phyloP scores from a whole-genome alignment of 331 rosid species.

The Malus hybrid region DNA sequence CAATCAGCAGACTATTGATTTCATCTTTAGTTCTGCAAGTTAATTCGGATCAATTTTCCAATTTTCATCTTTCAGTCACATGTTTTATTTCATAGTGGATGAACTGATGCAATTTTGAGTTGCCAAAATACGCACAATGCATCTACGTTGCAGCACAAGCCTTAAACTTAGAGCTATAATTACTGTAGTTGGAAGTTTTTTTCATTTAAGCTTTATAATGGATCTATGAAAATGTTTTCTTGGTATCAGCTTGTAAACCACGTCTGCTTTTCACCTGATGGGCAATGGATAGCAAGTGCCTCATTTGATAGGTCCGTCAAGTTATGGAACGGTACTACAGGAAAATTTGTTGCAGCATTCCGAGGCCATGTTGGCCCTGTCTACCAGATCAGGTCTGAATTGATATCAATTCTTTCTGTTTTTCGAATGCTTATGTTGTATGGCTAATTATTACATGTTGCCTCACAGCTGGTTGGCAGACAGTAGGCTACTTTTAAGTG shows the following conservation, averaged over 20 bases:
- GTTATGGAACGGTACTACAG: constrained; percentile 85
- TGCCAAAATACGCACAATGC: not conserved
- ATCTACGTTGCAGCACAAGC: not conserved
- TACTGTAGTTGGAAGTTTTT: not conserved
- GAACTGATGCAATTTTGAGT: not conserved
- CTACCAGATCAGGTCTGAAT: not conserved
- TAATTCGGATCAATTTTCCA: not conserved
- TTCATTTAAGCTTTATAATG: constrained; percentile 2
- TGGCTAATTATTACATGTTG: constrained; percentile 20
- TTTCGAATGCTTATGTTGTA: not conserved
- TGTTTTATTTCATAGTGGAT: not conserved
- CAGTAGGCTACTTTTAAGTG: constrained; percentile 85
- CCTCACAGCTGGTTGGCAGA: constrained; percentile 91
- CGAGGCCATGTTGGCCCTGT: too few relatives aligned
- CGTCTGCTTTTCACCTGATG: constrained; percentile 93
- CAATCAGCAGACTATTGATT: not conserved
- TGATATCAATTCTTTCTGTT: not conserved
- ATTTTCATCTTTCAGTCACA: not conserved
- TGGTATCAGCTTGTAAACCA: constrained; percentile 76
- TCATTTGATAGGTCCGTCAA: constrained; percentile 95
- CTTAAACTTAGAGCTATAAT: not conserved
- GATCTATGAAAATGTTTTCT: constrained; percentile 2
- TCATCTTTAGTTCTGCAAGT: not conserved
- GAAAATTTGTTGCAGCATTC: constrained; percentile 1
- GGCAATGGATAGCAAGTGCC: constrained; percentile 97